A percentile compares a stretch with the other conserved stretches of the same genome.
Conservation (phyloP, 164 flowering plant genomes). For the Paratinospora sagittata region DNA sequence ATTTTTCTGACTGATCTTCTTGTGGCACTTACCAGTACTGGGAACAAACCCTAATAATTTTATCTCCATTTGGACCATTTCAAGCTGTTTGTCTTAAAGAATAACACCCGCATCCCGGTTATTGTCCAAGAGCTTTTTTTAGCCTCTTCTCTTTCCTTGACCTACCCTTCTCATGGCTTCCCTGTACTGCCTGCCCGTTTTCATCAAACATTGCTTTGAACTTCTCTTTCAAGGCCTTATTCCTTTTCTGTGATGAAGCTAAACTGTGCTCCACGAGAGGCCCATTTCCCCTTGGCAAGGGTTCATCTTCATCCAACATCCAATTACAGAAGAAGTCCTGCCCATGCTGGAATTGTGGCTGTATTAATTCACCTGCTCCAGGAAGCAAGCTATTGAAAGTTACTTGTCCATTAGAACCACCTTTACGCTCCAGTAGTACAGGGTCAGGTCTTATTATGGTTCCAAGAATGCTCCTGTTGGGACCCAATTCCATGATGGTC, state of each 20-base stretch:
- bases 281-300: constrained; percentile 49
- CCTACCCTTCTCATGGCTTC: constrained; percentile 24
- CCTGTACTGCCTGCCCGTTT: constrained; percentile 20
- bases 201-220: constrained; percentile 23
- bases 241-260: constrained; percentile 43
- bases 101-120: background rate
- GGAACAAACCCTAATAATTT: background rate
- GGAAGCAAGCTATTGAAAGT: constrained; percentile 65
- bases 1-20: background rate
- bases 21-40: background rate
- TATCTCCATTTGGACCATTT: constrained; percentile 1
- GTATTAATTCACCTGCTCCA: constrained; percentile 64
- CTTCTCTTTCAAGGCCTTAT: constrained; percentile 27
- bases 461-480: constrained; percentile 80
- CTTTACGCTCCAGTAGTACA: constrained; percentile 68
- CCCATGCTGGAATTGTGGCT: constrained; percentile 22
- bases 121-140: constrained; percentile 22
- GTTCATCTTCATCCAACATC: constrained; percentile 62
- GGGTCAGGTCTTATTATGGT: constrained; percentile 88
- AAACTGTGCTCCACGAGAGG: constrained; percentile 16
- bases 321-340: constrained; percentile 66
- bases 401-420: constrained; percentile 60
- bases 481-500: constrained; percentile 54
- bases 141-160: constrained; percentile 22
- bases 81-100: background rate